Base-by-base conservation (phyloP, 805 yeast genomes). In the Pichia ethanolica region DNA sequence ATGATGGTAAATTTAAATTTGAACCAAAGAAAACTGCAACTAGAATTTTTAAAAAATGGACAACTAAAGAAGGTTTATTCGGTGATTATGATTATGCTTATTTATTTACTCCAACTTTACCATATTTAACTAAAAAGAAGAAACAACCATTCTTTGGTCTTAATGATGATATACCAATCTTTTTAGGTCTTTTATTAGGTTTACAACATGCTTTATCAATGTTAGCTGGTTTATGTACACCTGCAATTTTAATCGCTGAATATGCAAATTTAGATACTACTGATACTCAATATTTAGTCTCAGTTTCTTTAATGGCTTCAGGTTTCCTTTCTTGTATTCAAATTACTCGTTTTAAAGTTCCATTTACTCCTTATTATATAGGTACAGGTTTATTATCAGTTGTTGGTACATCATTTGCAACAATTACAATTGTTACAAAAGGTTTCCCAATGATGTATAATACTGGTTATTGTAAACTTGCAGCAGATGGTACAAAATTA, bases 321-420 rank as follows among this genome's bases (percentile, higher is more conserved):
- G 89, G 86, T 25, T 58, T 88, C 35, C 71, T 89, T 49, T 84
- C 96, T 0, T 58, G 76, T 28, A 68, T 90, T 56, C 95, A 87
- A 62, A 84, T 89, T 61, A 83, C 95, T 8, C 76, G 96, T 53
- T 81, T 89, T 69, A 87, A 82, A 59, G 78, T 89, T 49, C 81
- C 74, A 14, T 76, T 74, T 44, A 88, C 96, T 3, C 82, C 79
- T 30, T 86, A 83, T 67, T 87, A 75, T 60, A 64, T 89, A 26
- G 97, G 97, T 35, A 88, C 97, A 0, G 97, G 97, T 36, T 68
- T 89, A 59, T 73, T 90, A 44, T 86, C 95, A 10, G 96, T 89
- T 38, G 95, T 89, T 25, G 97, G 97, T 56, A 86, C 95, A 11
- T 83, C 95, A 1, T 89, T 89, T 65, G 88, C 95, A 12, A 88